Base-by-base conservation (phyloP, 2,329 filamentous ascomycete genomes). In the Cladophialophora exuberans region DNA sequence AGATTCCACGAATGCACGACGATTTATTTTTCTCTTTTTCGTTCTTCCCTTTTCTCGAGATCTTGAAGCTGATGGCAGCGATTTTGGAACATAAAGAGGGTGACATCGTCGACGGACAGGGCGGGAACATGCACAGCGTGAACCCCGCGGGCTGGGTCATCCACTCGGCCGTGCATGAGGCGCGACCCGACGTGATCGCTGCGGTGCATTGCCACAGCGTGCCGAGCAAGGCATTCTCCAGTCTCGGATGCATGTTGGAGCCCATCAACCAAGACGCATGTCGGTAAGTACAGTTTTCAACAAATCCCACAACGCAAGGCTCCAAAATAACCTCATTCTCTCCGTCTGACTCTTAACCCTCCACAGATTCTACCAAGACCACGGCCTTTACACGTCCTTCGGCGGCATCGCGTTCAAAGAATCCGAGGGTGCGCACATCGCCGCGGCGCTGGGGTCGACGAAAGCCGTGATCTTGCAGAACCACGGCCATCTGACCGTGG, bases 191-290 rank as follows among this genome's bases (percentile, higher is more conserved):
- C 63, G 76, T 85, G 15, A 72, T 79, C 48, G 80, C 79, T 44
- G 82, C 81, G 2, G 81, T 81, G 0, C 83, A 85, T 66, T 80
- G 79, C 2, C 83, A 84, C 66, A 78, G 76, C 15, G 74, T 84
- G 31, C 78, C 83, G 59, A 83, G 83, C 4, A 80, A 82, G 51
- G 79, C 84, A 7, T 87, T 87, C 71, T 83, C 81, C 61, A 72
- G 82, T 0, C 77, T 86, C 23, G 84, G 85, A 4, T 80, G 79
- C 56, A 75, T 76, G 7, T 73, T 85, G 35, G 81, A 84, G 54
- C 83, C 79, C 61, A 78, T 82, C 43, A 82, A 81, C 1, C 83
- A 85, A 67, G 83, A 62, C 36, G 60, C 60, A 6, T 60, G 57
- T 30, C 36, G 57, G 56, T 56, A 39, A 33, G 52, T 47, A 25